Evolutionary conservation across 495 filamentous ascomycete species (phyloP), one percentile per base, ranked within the genome.

Genomic region (Xylaria bambusicola): DNA sequence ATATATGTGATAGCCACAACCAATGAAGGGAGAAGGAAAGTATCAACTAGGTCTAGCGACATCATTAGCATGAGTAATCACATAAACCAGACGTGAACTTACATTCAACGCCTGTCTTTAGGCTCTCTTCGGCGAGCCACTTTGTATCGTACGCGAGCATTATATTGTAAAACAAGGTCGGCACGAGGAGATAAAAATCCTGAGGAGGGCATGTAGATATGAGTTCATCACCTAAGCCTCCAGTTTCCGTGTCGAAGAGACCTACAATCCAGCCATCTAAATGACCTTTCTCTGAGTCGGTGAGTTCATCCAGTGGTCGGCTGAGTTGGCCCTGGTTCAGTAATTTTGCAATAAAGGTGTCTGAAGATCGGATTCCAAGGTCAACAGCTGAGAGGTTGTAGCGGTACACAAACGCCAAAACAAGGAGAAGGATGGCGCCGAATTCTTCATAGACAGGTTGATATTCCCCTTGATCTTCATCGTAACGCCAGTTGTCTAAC

Each of bases 401-500:
- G 15, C 95, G 92, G 65, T 94, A 84, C 54, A 89, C 85, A 63
- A 96, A 89, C 0, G 88, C 88, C 18, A 96, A 74, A 0, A 97
- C 81, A 1, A 98, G 77, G 2, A 98, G 81, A 6, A 98, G 76
- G 15, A 97, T 88, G 41, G 90, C 89, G 0, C 92, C 91, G 59
- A 98, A 98, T 60, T 98, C 95, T 62, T 98, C 93, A 66, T 98
- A 98, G 1, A 97, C 89, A 0, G 93, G 94, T 68, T 97, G 93
- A 64, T 94, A 94, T 69, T 98, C 94, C 35, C 87, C 86, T 78
- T 96, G 91, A 53, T 97, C 93, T 62, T 96, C 93, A 60, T 97
- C 93, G 73, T 93, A 95, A 17, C 82, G 81, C 94, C 93, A 98
- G 46, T 85, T 85, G 72, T 98, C 92, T 8, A 98, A 75, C 8